Evolutionary conservation across 352 stramenopile genomes (phyloP), one percentile per base, ranked within the genome.

Genomic region (Phytopythium oedochilum): DNA sequence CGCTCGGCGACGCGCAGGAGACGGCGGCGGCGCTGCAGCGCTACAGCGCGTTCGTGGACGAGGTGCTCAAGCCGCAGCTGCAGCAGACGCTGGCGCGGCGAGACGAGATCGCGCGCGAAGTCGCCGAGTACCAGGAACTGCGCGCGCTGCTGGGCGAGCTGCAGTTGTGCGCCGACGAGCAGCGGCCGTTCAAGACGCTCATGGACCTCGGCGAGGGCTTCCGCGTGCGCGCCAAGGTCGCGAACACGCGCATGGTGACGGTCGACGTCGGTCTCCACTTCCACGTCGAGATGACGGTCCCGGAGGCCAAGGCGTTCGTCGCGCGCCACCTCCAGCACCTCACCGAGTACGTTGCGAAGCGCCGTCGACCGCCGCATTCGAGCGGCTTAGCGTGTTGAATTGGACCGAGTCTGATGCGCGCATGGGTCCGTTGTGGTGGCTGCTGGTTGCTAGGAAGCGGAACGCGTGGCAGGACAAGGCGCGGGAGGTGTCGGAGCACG

Each of bases 181-280:
- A 47, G 22, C 25, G 59, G 59, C 51, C 62, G 40, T 47, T 81
- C 38, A 57, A 78, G 31, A 66, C 73, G 52, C 71, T 92, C 49
- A 58, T 92, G 73, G 78, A 92, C 53, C 42, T 92, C 9, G 83
- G 83, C 18, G 72, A 89, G 59, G 68, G 70, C 17, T 92, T 92
- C 66, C 71, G 85, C 44, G 75, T 92, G 53, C 83, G 76, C 45
- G 70, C 82, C 34, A 89, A 92, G 57, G 70, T 89, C 34, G 17
- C 57, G 0, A 72, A 89, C 59, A 61, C 73, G 59, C 73, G 73
- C 20, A 68, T 84, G 25, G 71, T 92, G 28, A 85, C 64, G 6
- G 74, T 92, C 23, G 82, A 89, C 52, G 66, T 92, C 29, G 82
- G 82, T 0, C 76, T 92, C 22, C 71, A 85, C 51, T 89, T 90